Percentiles rank a stretch among this genome's conserved stretches.
phyloP scores from a whole-genome alignment of 164 flowering plant species.

The Nelumbo lutea region DNA sequence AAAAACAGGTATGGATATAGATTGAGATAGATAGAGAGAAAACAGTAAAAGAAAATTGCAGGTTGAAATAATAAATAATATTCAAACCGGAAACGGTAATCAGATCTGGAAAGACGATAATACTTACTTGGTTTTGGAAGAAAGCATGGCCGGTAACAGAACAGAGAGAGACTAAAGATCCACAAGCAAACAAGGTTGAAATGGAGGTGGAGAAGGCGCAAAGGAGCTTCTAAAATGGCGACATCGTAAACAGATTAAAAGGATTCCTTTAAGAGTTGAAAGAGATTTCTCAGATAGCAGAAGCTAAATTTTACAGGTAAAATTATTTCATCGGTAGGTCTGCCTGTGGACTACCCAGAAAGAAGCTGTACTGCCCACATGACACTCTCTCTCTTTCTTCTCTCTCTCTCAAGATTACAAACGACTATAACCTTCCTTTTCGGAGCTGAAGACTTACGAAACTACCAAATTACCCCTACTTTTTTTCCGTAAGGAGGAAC shows the following conservation, averaged over 20 bases:
- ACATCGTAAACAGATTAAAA: conserved; percentile 21
- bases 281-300: conserved; percentile 1
- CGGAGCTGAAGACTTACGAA: background rate
- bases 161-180: background rate
- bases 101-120: conserved; percentile 27
- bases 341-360: background rate
- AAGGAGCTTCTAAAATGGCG: conserved; percentile 21
- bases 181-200: background rate
- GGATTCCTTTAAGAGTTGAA: conserved; percentile 1
- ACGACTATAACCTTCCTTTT: background rate
- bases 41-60: background rate
- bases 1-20: background rate
- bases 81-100: conserved; percentile 8
- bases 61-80: background rate
- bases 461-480: conserved; percentile 3
- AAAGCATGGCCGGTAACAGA: conserved; percentile 28
- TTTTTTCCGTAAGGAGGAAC: background rate
- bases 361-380: background rate
- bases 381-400: background rate
- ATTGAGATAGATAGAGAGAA: background rate
- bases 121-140: conserved; percentile 59
- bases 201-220: background rate
- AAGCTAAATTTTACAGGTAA: background rate
- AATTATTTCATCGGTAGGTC: background rate
- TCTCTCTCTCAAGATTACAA: background rate